phyloP scores from a whole-genome alignment of 208 protist genomes.

The Trypanosoma congolense region DNA sequence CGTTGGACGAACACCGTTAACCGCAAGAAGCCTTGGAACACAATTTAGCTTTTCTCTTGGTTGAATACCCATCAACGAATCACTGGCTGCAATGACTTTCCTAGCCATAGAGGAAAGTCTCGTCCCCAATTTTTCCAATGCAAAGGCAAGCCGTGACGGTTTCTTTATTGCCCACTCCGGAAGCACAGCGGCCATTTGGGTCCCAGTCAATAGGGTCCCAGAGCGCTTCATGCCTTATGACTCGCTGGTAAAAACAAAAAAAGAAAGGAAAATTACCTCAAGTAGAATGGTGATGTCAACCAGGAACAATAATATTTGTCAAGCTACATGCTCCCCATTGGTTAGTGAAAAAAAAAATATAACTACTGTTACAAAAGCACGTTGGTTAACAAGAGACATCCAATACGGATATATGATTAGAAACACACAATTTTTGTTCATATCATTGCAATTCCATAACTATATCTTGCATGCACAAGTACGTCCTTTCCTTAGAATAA shows the following conservation, averaged over 20 bases:
- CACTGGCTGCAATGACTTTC: slow-evolving; percentile 46
- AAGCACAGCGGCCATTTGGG: slow-evolving; percentile 41
- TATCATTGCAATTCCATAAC: neutral
- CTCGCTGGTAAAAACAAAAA: neutral
- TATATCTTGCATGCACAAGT: neutral
- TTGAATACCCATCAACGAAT: slow-evolving; percentile 68
- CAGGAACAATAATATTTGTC: slow-evolving; percentile 8
- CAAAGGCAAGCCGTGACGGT: slow-evolving; percentile 15
- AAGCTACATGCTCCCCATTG: slow-evolving; percentile 2
- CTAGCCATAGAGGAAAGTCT: slow-evolving; percentile 39
- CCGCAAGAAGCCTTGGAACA: slow-evolving; percentile 69
- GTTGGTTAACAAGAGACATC: neutral
- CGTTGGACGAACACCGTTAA: slow-evolving; percentile 62
- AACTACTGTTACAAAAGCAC: neutral
- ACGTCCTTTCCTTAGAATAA: neutral
- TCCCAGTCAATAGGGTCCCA: slow-evolving; percentile 11
- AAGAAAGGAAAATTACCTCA: slow-evolving; percentile 8
- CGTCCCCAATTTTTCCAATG: slow-evolving; percentile 33
- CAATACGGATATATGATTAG: neutral
- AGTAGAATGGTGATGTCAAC: too few relatives aligned
- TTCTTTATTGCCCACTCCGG: slow-evolving; percentile 62
- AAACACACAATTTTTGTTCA: neutral
- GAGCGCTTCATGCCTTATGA: slow-evolving; percentile 18
- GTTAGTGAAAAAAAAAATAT: neutral
- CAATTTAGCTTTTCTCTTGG: slow-evolving; percentile 75